Evolutionary conservation across 2,329 filamentous ascomycete species (phyloP), one percentile per base, ranked within the genome.

Genomic region (Claviceps spartinae): DNA sequence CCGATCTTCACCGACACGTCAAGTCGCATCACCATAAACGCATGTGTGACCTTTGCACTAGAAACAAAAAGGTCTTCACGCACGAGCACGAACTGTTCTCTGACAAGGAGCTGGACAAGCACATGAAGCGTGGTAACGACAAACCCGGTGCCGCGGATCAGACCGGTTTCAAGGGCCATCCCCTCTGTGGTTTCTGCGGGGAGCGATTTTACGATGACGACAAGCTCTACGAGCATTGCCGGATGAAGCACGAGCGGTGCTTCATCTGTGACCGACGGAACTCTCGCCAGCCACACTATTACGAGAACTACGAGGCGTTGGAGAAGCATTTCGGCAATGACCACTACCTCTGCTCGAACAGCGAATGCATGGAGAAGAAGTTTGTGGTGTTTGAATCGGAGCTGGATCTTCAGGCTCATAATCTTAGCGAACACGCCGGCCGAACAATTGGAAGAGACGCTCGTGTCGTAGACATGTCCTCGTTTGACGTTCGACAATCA

Each of bases 21-120:
- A 86, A 85, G 63, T 80, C 74, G 50, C 79, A 78, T 53, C 93
- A 98, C 71, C 77, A 83, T 57, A 95, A 91, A 70, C 83, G 86
- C 64, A 90, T 94, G 84, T 94, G 86, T 67, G 88, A 95, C 66
- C 75, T 95, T 11, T 96, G 90, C 68, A 78, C 90, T 6, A 76
- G 89, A 54, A 90, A 96, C 72, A 98, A 98, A 70, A 96, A 95
- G 64, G 89, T 96, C 37, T 98, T 98, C 61, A 96, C 93, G 1
- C 93, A 98, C 69, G 93, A 98, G 68, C 93, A 98, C 65, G 88
- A 94, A 56, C 76, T 98, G 1, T 97, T 96, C 66, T 85, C 86
- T 1, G 78, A 82, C 55, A 79, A 83, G 56, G 88, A 91, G 59
- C 74, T 97, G 48, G 82, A 86, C 59, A 86, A 81, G 61, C 93